Conservation (phyloP, 345 rosid species). For the Citrus trifoliata region DNA sequence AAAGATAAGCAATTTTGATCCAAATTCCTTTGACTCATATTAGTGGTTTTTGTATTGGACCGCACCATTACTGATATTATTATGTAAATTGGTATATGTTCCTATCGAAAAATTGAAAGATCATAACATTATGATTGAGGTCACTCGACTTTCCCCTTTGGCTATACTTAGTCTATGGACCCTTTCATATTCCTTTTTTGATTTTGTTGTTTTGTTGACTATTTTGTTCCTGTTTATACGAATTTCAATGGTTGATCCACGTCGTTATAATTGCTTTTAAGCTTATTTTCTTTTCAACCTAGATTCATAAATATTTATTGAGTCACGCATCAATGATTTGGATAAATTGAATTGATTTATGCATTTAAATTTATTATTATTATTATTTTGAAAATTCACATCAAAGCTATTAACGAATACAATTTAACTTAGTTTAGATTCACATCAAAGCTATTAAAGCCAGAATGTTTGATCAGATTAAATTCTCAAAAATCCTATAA, state of each 20-base stretch:
- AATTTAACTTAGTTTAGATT: too few relatives aligned
- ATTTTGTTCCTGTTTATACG: neutral
- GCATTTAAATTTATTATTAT: too few relatives aligned
- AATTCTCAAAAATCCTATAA: too few relatives aligned
- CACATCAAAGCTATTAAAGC: too few relatives aligned
- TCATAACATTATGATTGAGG: neutral
- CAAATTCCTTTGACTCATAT: neutral
- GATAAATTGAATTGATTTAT: neutral
- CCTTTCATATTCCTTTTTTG: neutral
- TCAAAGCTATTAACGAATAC: too few relatives aligned
- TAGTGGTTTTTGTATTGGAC: neutral
- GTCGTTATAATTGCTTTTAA: neutral
- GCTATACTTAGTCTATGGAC: neutral
- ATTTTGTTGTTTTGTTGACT: neutral
- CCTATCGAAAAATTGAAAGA: neutral
- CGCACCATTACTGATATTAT: neutral
- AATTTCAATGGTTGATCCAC: neutral
- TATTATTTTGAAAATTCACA: too few relatives aligned
- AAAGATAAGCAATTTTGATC: neutral
- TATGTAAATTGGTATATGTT: neutral
- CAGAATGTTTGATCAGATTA: too few relatives aligned
- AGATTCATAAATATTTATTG: neutral
- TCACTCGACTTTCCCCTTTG: neutral
- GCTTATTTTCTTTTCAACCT: neutral
- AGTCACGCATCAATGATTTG: neutral